Conservation (phyloP, 352 stramenopile genomes). For the Nothophytophthora sp. region DNA sequence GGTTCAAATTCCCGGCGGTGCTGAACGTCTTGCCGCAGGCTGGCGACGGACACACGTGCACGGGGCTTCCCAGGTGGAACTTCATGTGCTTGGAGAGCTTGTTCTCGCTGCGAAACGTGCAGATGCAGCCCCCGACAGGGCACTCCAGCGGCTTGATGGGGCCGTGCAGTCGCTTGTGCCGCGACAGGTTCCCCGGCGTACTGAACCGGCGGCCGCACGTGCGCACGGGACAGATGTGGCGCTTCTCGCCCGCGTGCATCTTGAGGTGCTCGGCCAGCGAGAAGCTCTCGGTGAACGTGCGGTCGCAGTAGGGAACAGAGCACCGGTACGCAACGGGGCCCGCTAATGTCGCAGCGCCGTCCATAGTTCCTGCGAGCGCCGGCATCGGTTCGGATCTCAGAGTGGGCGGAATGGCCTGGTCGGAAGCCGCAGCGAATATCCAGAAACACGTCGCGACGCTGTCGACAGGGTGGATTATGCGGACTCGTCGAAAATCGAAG, state of each 20-base stretch:
- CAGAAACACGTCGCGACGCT: no score
- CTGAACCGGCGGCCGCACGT: constrained; percentile 54
- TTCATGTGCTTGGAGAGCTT: constrained; percentile 72
- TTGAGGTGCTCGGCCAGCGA: constrained; percentile 50
- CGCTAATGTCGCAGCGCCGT: not conserved
- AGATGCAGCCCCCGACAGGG: constrained; percentile 45
- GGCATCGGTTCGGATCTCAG: not conserved
- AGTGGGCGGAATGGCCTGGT: no score
- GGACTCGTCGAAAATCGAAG: no score
- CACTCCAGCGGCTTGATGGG: constrained; percentile 52
- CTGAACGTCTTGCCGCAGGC: constrained; percentile 65
- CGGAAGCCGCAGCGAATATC: no score
- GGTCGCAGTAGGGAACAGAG: constrained; percentile 38
- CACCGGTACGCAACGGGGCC: constrained; percentile 24
- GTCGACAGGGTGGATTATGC: no score
- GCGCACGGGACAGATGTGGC: constrained; percentile 48
- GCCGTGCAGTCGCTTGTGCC: constrained; percentile 60
- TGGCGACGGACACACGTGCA: constrained; percentile 39
- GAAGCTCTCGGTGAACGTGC: constrained; percentile 30
- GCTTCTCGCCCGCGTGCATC: constrained; percentile 47
- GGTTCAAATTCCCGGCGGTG: constrained; percentile 57
- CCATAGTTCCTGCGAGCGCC: constrained; percentile 5
- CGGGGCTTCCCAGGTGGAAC: constrained; percentile 53
- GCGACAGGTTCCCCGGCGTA: constrained; percentile 58
- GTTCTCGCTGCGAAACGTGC: constrained; percentile 54